A percentile compares a stretch with the other conserved stretches of the same genome.
Conservation (phyloP, 345 rosid genomes). For the Eucalyptus sp. region DNA sequence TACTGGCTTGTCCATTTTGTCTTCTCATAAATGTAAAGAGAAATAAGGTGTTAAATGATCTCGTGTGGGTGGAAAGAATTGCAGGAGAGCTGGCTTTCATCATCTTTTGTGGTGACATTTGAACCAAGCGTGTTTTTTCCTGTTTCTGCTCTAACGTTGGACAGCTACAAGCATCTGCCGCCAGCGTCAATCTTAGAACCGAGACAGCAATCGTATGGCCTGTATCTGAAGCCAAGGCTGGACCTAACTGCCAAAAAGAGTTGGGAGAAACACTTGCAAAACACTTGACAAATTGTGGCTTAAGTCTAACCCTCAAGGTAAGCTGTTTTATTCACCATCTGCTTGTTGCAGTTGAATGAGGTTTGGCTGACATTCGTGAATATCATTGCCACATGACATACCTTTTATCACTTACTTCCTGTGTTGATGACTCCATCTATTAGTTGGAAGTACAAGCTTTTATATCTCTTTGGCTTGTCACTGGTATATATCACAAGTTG, state of each 20-base stretch:
- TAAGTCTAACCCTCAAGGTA: constrained; percentile 73
- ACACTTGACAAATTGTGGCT: constrained; percentile 82
- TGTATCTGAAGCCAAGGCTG: constrained; percentile 56
- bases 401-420: background rate
- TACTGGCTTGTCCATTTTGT: background rate
- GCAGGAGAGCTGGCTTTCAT: background rate
- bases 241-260: constrained; percentile 65
- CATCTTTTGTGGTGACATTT: background rate
- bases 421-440: background rate
- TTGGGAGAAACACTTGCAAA: constrained; percentile 85
- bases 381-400: background rate
- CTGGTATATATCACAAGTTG: no score
- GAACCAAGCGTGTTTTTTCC: background rate
- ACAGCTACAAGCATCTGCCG: constrained; percentile 91
- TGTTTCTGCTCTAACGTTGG: background rate
- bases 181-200: constrained; percentile 81
- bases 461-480: background rate
- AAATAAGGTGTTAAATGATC: background rate
- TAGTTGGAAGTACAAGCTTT: background rate
- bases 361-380: background rate
- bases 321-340: background rate
- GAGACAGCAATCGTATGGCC: constrained; percentile 97
- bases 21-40: background rate
- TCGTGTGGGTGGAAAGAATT: background rate
- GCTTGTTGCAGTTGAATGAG: background rate